Evolutionary conservation across 305 asterid genomes (phyloP).

Genomic region (Fraxinus floribunda): DNA sequence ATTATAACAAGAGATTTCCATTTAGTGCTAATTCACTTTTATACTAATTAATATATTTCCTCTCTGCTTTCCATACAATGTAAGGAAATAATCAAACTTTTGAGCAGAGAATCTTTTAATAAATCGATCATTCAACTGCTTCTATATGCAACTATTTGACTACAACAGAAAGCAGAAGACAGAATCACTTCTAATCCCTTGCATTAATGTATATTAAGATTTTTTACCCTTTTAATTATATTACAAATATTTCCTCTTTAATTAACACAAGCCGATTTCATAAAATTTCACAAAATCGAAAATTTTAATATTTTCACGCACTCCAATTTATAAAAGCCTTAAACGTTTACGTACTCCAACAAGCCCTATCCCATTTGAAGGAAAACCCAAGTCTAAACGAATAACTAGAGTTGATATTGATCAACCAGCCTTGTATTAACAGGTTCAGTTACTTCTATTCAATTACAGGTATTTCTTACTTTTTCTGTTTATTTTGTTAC

Average conservation of each 20-base stretch:
- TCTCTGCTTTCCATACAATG: neutral
- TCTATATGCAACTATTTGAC: neutral
- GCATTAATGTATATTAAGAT: neutral
- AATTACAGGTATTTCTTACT: neutral
- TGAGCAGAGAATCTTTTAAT: neutral
- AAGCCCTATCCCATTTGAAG: neutral
- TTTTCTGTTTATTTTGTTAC: neutral
- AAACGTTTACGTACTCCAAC: neutral
- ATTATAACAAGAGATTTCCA: neutral
- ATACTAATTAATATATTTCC: too few relatives aligned
- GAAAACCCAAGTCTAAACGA: neutral
- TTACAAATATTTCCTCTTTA: neutral
- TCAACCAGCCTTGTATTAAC: neutral
- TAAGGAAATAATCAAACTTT: neutral
- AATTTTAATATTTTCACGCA: neutral
- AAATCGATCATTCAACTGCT: neutral
- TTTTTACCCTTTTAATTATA: neutral
- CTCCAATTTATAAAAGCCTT: neutral
- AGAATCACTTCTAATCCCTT: neutral
- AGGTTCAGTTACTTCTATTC: neutral
- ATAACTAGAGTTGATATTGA: neutral
- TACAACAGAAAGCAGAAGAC: neutral
- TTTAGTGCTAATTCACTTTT: neutral
- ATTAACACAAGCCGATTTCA: neutral
- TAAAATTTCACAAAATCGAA: too few relatives aligned